These are phyloP conservation scores for Xylariaceae sp. DNA, from an alignment of 2,329 filamentous ascomycete species.

Conservation along the genomic window DNA sequence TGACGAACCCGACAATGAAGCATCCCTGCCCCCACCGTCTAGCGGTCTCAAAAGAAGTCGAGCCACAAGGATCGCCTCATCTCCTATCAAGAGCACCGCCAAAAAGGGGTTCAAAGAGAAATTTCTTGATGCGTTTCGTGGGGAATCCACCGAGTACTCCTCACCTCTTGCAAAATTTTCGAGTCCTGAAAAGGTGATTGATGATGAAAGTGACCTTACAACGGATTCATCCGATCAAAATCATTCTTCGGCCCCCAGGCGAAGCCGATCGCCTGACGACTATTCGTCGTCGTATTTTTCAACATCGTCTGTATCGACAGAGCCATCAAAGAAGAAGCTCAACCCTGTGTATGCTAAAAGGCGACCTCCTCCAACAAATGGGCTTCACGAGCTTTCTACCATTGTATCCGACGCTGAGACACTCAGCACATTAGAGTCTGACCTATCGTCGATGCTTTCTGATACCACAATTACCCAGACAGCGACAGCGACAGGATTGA, in stretches of 20 bases:
- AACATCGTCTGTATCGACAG: slow-evolving; percentile 28
- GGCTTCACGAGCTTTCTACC: slow-evolving; percentile 53
- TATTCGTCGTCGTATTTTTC: background rate
- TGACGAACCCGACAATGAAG: slow-evolving; percentile 27
- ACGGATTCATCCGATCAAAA: slow-evolving; percentile 27
- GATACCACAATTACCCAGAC: slow-evolving; percentile 52
- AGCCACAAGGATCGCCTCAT: slow-evolving; percentile 49
- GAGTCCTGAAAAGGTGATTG: slow-evolving; percentile 40
- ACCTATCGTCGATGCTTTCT: slow-evolving; percentile 47
- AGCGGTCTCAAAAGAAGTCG: slow-evolving; percentile 50
- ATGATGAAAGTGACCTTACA: slow-evolving; percentile 27
- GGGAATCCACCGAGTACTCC: slow-evolving; percentile 51
- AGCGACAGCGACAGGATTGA: slow-evolving; percentile 49
- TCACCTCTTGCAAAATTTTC: slow-evolving; percentile 46
- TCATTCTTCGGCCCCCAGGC: slow-evolving; percentile 32
- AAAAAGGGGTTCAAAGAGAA: slow-evolving; percentile 55
- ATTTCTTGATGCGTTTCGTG: slow-evolving; percentile 59
- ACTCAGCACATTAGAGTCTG: slow-evolving; percentile 44
- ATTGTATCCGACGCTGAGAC: slow-evolving; percentile 50
- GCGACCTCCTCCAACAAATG: slow-evolving; percentile 52
- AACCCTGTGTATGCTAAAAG: slow-evolving; percentile 23
- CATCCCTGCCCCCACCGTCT: slow-evolving; percentile 32
- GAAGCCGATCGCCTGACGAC: slow-evolving; percentile 29
- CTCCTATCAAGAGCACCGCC: slow-evolving; percentile 43
- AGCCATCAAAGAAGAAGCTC: slow-evolving; percentile 22